Base-by-base conservation (phyloP, 495 filamentous ascomycete genomes). In the Immersiella caudata region DNA sequence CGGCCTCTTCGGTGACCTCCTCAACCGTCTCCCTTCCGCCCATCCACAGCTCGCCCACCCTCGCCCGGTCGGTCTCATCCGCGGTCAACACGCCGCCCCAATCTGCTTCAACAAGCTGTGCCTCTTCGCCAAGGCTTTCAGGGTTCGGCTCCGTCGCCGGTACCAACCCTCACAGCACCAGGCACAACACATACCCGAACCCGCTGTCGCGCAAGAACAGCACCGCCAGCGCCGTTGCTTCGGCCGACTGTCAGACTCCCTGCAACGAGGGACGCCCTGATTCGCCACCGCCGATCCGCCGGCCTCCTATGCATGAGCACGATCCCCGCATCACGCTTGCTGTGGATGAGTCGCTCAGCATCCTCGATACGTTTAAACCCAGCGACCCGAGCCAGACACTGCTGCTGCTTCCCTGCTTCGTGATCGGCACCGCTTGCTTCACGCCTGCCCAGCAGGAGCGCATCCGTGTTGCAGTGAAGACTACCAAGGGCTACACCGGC, bases 361-460 rank as follows among this genome's bases (percentile, higher is more conserved):
- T 82, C 69, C 87, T 78, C 79, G 88, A 75, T 73, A 85, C 69
- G 64, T 95, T 74, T 86, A 91, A 67, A 77, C 79, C 83, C 14
- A 79, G 78, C 60, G 85, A 87, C 61, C 82, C 82, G 0, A 79
- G 79, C 7, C 92, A 94, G 69, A 92, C 90, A 24, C 87, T 96
- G 57, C 86, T 97, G n/a, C 81, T 97, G 0, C 91, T 96, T 79
- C 93, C 93, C 6, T 84, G 93, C 36, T 93, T 97, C 75, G 79
- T 97, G 0, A 85, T 97, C n/a, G 93, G 93, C 20, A 94, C 91
- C 70, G 92, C 92, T 0, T 91, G 91, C 9, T 96, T 97, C 75
- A 77, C 87, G 9, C 80, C 83, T 0, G 70, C 74, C 2, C 92
- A 96, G 67, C 87, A 92, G 26, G 86, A 90, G 26, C 85, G 88